phyloP scores from a whole-genome alignment of 495 filamentous ascomycete species.

The Aspergillus carlsbadensis region DNA sequence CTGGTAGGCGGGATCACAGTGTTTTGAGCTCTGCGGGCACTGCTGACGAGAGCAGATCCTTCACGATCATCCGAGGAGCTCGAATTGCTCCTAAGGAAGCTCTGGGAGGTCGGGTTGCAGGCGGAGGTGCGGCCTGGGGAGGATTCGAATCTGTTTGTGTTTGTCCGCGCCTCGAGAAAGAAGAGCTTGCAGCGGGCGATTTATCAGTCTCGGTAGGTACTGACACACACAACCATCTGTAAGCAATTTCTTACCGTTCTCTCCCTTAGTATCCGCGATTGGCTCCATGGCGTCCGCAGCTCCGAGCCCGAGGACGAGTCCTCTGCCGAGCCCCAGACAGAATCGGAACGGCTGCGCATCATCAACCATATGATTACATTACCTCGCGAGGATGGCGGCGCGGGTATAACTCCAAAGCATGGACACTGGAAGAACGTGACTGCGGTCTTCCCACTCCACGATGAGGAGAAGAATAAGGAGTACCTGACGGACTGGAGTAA shows the following conservation, averaged over 20 bases:
- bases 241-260: not conserved
- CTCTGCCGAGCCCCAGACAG: constrained; percentile 71
- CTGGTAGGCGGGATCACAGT: constrained; percentile 47
- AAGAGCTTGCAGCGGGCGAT: constrained; percentile 50
- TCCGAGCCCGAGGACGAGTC: constrained; percentile 66
- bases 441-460: constrained; percentile 84
- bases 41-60: constrained; percentile 51
- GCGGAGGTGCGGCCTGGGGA: constrained; percentile 83
- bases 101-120: constrained; percentile 73
- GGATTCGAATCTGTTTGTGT: constrained; percentile 74
- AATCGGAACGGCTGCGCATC: constrained; percentile 84
- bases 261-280: constrained; percentile 76
- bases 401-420: constrained; percentile 78
- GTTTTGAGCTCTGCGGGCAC: not conserved
- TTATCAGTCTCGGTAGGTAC: constrained; percentile 62
- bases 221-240: not conserved
- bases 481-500: constrained; percentile 90
- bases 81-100: constrained; percentile 66
- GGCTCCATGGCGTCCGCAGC: constrained; percentile 86
- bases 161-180: constrained; percentile 62
- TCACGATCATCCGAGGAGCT: constrained; percentile 69
- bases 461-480: constrained; percentile 78
- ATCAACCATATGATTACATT: constrained; percentile 86
- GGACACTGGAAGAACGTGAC: constrained; percentile 85
- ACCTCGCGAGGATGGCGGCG: constrained; percentile 77